phyloP scores from a whole-genome alignment of 1,139 yeast genomes.

The Protomyces inouyei region DNA sequence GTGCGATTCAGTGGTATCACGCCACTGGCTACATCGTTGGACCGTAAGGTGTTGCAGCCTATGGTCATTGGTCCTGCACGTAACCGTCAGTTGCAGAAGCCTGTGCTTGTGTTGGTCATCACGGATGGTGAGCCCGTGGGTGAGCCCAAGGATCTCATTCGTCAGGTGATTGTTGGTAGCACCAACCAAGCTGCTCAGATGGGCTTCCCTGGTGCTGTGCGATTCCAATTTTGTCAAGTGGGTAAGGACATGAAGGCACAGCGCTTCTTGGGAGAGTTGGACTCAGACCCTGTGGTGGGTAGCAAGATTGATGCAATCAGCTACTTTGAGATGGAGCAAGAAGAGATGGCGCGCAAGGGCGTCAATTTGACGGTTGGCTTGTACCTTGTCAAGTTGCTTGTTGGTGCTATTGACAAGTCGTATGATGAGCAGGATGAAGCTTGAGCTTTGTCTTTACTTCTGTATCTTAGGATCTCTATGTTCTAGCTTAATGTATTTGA shows the following conservation, averaged over 20 bases:
- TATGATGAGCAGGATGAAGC: slow-evolving; percentile 22
- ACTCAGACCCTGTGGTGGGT: slow-evolving; percentile 38
- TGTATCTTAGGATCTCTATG: background rate
- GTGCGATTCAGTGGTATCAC: slow-evolving; percentile 39
- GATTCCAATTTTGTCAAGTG: slow-evolving; percentile 41
- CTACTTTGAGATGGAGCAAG: slow-evolving; percentile 40
- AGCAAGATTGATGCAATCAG: slow-evolving; percentile 39
- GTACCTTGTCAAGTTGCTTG: slow-evolving; percentile 39
- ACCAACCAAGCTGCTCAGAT: slow-evolving; percentile 35
- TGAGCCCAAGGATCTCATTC: slow-evolving; percentile 36
- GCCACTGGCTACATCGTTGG: slow-evolving; percentile 38
- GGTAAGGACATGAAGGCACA: slow-evolving; percentile 40
- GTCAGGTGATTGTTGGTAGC: slow-evolving; percentile 37
- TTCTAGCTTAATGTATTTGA: too few species aligned
- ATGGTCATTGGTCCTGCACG: slow-evolving; percentile 37
- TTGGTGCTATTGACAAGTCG: slow-evolving; percentile 21
- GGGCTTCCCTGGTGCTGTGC: slow-evolving; percentile 38
- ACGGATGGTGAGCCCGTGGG: slow-evolving; percentile 42
- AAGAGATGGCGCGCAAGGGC: slow-evolving; percentile 39
- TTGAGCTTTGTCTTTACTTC: background rate
- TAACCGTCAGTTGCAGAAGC: slow-evolving; percentile 36
- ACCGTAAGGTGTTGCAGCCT: slow-evolving; percentile 38
- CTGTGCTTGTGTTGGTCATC: slow-evolving; percentile 38
- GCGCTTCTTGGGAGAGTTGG: slow-evolving; percentile 38
- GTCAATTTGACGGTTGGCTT: slow-evolving; percentile 38